phyloP scores from a whole-genome alignment of 345 rosid species.

The Pugionium cornutum region DNA sequence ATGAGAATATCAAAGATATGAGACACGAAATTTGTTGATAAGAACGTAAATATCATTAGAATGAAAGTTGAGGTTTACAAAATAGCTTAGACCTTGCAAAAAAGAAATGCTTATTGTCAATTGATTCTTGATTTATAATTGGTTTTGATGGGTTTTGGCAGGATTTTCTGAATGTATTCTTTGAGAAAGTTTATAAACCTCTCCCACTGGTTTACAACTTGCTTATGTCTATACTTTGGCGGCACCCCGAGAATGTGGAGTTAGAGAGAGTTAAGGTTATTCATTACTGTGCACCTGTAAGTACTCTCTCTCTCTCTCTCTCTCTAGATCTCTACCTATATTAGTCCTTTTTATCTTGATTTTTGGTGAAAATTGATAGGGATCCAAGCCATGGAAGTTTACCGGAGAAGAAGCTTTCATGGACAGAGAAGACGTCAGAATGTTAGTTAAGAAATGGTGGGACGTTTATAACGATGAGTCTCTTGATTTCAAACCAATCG shows the following conservation, averaged over 20 bases:
- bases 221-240: constrained; percentile 74
- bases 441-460: constrained; percentile 52
- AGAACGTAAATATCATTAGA: too few species aligned
- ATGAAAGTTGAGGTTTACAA: too few species aligned
- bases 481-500: constrained; percentile 41
- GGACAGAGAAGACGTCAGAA: constrained; percentile 60
- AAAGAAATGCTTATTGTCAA: neutral
- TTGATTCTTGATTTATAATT: too few species aligned
- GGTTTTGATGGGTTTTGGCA: too few species aligned
- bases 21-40: too few species aligned
- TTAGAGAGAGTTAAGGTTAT: constrained; percentile 59
- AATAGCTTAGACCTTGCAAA: too few species aligned
- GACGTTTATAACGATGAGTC: constrained; percentile 57
- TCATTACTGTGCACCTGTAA: constrained; percentile 79
- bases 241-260: constrained; percentile 72
- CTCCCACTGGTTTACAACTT: constrained; percentile 61
- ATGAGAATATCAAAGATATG: neutral
- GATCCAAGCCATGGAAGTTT: constrained; percentile 67
- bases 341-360: neutral
- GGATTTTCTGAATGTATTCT: constrained; percentile 82
- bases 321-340: neutral
- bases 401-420: constrained; percentile 55
- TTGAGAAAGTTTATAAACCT: constrained; percentile 59
- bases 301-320: constrained; percentile 22
- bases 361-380: constrained; percentile 27